phyloP scores from a whole-genome alignment of 139 green algal genomes.

The Pedinophyceae sp. region DNA sequence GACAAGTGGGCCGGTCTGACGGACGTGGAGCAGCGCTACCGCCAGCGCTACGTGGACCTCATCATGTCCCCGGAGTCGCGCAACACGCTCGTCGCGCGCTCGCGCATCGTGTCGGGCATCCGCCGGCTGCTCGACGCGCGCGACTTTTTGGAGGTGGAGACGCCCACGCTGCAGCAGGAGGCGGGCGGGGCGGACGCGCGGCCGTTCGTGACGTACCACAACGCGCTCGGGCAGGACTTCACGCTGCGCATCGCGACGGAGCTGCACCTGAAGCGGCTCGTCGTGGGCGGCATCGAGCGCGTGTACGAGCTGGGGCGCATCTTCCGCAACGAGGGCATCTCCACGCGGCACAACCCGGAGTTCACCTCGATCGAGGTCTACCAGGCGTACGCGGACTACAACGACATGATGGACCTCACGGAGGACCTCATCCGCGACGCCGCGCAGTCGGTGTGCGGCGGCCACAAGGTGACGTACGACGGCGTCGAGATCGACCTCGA shows the following conservation, averaged over 20 bases:
- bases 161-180: conserved; percentile 59
- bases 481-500: conserved; percentile 58
- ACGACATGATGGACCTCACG: conserved; percentile 90
- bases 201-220: conserved; percentile 94
- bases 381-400: conserved; percentile 89
- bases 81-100: conserved; percentile 58
- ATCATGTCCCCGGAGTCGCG: conserved; percentile 74
- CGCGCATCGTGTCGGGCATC: conserved; percentile 54
- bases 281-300: conserved; percentile 82
- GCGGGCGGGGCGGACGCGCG: conserved; percentile 87
- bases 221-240: conserved; percentile 64
- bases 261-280: conserved; percentile 90
- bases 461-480: conserved; percentile 50
- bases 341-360: conserved; percentile 90
- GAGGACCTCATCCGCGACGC: not conserved
- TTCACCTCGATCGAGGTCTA: conserved; percentile 95
- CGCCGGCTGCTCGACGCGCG: conserved; percentile 62
- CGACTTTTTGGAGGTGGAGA: conserved; percentile 60
- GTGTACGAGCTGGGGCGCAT: conserved; percentile 95
- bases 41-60: conserved; percentile 83
- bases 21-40: conserved; percentile 91
- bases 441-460: conserved; percentile 10
- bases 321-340: conserved; percentile 95
- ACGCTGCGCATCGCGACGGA: conserved; percentile 94
- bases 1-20: conserved; percentile 96